Evolutionary conservation across 805 yeast genomes (phyloP), one percentile per base, ranked within the genome.

Genomic region (Schwanniomyces yamadae): DNA sequence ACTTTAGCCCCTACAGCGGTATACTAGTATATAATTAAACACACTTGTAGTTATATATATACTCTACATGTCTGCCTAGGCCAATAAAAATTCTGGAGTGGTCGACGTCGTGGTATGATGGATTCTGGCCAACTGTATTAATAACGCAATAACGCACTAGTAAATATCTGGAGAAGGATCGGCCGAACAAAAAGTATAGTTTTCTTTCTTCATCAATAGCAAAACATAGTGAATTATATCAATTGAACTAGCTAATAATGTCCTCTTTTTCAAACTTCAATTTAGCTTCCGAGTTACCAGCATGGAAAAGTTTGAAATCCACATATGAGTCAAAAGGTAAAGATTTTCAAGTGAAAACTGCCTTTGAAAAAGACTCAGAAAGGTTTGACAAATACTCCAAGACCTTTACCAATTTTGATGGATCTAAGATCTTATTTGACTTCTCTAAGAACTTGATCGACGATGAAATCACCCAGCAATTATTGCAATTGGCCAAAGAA

Each of bases 371-470:
- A 49, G 96, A 93, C 63, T 61, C 85, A 15, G 54, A 73, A 43
- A 80, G 99, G 63, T 88, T 82, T 56, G 75, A 69, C 45, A 88
- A 85, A 63, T 82, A 74, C 61, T 77, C 93, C 48, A 78, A 77
- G 59, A 80, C 85, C 40, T 88, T 89, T 66, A 71, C 71, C 52
- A 93, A 91, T 74, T 84, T 59, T 63, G 97, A 91, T 59, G 88
- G 84, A 31, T 84, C 95, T 39, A 73, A 89, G 70, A 85, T 93
- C 59, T 69, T 91, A 53, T 93, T 91, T 57, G 99, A 93, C 65
- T 93, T 83, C 76, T 86, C 96, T 54, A 93, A 93, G 78, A 93
- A 93, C 69, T 75, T 93, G 63, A 73, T 93, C 59, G 82, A 89
- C 61, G 96, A 89, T 49, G 88, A 87, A 57, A 78, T 91, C 57